Evolutionary conservation across 2,329 filamentous ascomycete species (phyloP), one percentile per base, ranked within the genome.

Genomic region (Neofusicoccum sp.): DNA sequence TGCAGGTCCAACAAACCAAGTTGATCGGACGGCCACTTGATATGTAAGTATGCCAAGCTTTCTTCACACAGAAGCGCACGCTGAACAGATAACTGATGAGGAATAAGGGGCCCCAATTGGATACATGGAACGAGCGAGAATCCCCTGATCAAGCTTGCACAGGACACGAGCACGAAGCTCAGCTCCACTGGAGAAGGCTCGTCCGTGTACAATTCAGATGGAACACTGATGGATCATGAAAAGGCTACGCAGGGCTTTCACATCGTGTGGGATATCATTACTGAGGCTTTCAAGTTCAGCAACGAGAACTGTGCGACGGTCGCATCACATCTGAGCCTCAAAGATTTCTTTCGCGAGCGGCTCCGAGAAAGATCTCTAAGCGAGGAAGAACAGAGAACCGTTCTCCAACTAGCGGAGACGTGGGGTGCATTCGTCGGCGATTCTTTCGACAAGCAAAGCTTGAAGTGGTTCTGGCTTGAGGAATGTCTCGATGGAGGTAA

Each of bases 401-500:
- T 79, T 68, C 37, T 70, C 87, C 5, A 78, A 85, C 45, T 85
- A 69, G 84, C 85, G 3, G 84, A 89, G 67, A 81, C 86, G 69
- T 92, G 89, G 88, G 89, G 89, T 2, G 84, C 85, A 0, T 92
- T 90, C 71, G 83, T 92, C 5, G 90, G 90, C 12, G 88, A 84
- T 64, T 83, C 86, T 0, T 79, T 90, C 7, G 77, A 81, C 59
- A 83, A 71, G 31, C 90, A 93, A 72, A 91, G 88, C 68, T 78
- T 92, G 36, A 90, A 88, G 77, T 92, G 87, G 77, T 90, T 92
- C 72, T 92, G 89, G 88, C 73, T 93, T 4, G 90, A 93, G 71
- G 89, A 92, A 74, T 91, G 88, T 67, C 87, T 92, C 59, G 89
- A 92, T 71, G 89, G 89, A 49, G 22, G 22, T 22, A 22, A 22